phyloP scores from a whole-genome alignment of 164 flowering plant species.

The Saururus chinensis region DNA sequence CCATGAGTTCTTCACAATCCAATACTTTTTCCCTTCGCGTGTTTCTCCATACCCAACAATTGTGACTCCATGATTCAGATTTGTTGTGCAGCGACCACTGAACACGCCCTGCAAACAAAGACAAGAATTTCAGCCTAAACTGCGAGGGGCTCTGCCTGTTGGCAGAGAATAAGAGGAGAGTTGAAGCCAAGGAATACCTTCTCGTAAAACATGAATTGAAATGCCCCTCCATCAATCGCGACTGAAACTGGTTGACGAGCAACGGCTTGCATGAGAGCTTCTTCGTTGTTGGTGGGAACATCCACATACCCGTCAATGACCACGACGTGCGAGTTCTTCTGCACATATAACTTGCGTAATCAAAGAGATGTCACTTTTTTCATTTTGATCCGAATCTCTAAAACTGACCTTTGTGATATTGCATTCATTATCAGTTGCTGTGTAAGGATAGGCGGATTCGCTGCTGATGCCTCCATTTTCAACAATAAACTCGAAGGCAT shows the following conservation, averaged over 20 bases:
- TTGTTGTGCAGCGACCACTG: constrained; percentile 19
- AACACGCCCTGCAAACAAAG: constrained; percentile 18
- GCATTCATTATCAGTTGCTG: constrained; percentile 17
- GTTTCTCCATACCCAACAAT: constrained; percentile 23
- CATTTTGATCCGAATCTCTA: not conserved
- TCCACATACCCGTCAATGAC: constrained; percentile 23
- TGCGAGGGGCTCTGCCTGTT: not conserved
- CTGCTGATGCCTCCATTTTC: constrained; percentile 26
- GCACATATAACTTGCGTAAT: constrained; percentile 3
- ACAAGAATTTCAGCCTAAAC: not conserved
- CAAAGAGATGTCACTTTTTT: not conserved
- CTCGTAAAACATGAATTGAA: constrained; percentile 21
- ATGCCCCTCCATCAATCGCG: constrained; percentile 27
- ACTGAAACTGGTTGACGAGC: constrained; percentile 23
- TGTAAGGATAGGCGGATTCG: constrained; percentile 24
- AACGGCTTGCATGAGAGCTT: constrained; percentile 21
- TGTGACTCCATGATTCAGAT: constrained; percentile 24
- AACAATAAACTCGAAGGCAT: constrained; percentile 21
- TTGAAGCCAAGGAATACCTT: constrained; percentile 9
- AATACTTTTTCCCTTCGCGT: constrained; percentile 14
- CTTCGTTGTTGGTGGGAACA: constrained; percentile 17
- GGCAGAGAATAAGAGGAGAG: not conserved
- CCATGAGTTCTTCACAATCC: constrained; percentile 33
- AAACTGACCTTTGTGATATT: constrained; percentile 12
- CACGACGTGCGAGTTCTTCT: constrained; percentile 15